A percentile compares a stretch with the other conserved stretches of the same genome.
These are phyloP conservation scores for Aspergillus sp. DNA, from an alignment of 2,329 filamentous ascomycete genomes.

Conservation along the genomic window DNA sequence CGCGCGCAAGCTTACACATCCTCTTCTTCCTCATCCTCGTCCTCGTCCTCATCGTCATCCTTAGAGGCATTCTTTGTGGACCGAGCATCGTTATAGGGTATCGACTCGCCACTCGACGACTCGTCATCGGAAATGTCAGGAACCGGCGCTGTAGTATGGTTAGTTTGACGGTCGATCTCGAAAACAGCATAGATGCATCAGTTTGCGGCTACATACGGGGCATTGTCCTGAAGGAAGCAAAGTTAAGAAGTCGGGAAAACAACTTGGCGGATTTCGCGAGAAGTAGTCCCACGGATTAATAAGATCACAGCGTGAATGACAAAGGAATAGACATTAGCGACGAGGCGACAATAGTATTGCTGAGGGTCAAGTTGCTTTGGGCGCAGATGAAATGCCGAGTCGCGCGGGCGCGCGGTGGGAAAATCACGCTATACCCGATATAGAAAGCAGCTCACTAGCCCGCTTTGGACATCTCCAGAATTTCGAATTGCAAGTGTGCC, in stretches of 20 bases:
- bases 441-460: conserved; percentile 44
- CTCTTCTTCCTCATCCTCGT: conserved; percentile 39
- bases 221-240: conserved; percentile 34
- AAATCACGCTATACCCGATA: conserved; percentile 38
- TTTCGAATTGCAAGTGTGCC: conserved; percentile 26
- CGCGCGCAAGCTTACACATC: conserved; percentile 35
- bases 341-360: not conserved
- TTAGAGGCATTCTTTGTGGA: conserved; percentile 20
- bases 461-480: conserved; percentile 37
- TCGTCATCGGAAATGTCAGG: conserved; percentile 41
- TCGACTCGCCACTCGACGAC: conserved; percentile 39
- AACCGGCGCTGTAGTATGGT: conserved; percentile 30
- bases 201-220: conserved; percentile 41
- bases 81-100: conserved; percentile 37
- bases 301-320: not conserved
- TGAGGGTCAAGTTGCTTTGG: conserved; percentile 12
- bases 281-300: not conserved
- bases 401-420: conserved; percentile 33
- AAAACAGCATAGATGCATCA: conserved; percentile 1
- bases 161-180: conserved; percentile 13
- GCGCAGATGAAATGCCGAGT: conserved; percentile 17
- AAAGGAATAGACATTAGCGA: not conserved
- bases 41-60: conserved; percentile 30
- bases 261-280: conserved; percentile 27
- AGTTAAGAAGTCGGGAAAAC: conserved; percentile 31